These are phyloP conservation scores for Fusarium nurragi DNA, from an alignment of 2,329 filamentous ascomycete species.

Conservation along the genomic window DNA sequence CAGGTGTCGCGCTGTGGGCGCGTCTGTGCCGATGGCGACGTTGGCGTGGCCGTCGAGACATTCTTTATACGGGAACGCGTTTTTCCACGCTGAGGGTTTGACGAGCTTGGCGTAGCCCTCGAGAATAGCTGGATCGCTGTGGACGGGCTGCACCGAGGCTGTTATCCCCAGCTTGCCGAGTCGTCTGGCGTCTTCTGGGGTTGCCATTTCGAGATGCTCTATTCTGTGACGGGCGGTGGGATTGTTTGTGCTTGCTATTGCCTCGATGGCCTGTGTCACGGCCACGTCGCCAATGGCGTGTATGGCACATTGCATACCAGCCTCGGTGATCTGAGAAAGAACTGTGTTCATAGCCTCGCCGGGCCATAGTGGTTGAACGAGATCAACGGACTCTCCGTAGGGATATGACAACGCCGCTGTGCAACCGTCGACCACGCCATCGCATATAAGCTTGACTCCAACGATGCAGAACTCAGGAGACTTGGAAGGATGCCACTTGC, in stretches of 20 bases:
- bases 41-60: conserved; percentile 64
- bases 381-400: conserved; percentile 60
- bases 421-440: conserved; percentile 72
- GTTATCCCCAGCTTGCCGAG: conserved; percentile 69
- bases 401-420: conserved; percentile 69
- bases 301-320: conserved; percentile 68
- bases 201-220: conserved; percentile 71
- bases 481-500: conserved; percentile 39
- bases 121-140: conserved; percentile 69
- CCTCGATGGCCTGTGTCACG: conserved; percentile 65
- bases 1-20: conserved; percentile 66
- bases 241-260: conserved; percentile 56
- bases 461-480: conserved; percentile 55
- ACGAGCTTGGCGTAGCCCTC: conserved; percentile 68
- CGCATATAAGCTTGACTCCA: conserved; percentile 72
- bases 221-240: conserved; percentile 66
- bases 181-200: conserved; percentile 62
- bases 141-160: conserved; percentile 66
- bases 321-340: conserved; percentile 61
- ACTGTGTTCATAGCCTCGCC: conserved; percentile 61
- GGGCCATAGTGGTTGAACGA: conserved; percentile 63
- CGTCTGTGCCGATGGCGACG: conserved; percentile 67
- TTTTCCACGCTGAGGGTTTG: conserved; percentile 61
- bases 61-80: conserved; percentile 71
- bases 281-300: conserved; percentile 73